phyloP scores from a whole-genome alignment of 2,329 filamentous ascomycete species.

The Byssoonygena ceratinophila region DNA sequence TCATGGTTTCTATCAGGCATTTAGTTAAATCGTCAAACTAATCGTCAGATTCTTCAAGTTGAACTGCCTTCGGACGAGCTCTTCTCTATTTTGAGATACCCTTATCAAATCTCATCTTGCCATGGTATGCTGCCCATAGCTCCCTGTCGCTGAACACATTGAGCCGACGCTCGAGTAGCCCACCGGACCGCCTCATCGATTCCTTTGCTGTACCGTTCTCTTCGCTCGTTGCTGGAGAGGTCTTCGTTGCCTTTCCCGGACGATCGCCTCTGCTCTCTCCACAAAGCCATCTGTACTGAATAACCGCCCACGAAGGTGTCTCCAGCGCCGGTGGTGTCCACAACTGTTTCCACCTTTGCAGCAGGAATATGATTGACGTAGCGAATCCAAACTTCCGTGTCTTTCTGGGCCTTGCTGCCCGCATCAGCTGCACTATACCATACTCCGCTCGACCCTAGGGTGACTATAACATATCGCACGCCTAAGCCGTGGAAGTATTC shows the following conservation, averaged over 20 bases:
- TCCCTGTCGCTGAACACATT: slow-evolving; percentile 36
- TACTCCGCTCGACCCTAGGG: slow-evolving; percentile 70
- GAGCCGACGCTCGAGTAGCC: slow-evolving; percentile 37
- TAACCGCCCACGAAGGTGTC: slow-evolving; percentile 92
- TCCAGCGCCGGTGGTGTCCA: slow-evolving; percentile 88
- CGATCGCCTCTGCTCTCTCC: slow-evolving; percentile 32
- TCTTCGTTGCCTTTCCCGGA: slow-evolving; percentile 44
- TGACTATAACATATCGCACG: slow-evolving; percentile 69
- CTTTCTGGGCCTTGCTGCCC: slow-evolving; percentile 34
- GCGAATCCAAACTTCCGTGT: slow-evolving; percentile 19
- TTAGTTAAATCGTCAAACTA: too few species aligned
- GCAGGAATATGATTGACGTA: slow-evolving; percentile 45
- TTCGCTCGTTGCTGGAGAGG: slow-evolving; percentile 27
- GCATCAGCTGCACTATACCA: slow-evolving; percentile 50
- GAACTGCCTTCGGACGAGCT: too few species aligned
- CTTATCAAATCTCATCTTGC: slow-evolving; percentile 33
- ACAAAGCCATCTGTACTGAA: slow-evolving; percentile 58
- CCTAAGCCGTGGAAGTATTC: slow-evolving; percentile 56
- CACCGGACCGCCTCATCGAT: slow-evolving; percentile 38
- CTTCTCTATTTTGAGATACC: too few species aligned
- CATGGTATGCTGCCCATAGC: slow-evolving; percentile 42
- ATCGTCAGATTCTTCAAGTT: too few species aligned
- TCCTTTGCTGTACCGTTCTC: slow-evolving; percentile 32
- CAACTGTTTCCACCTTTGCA: slow-evolving; percentile 58
- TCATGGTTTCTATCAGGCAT: too few species aligned